Percentiles rank a stretch among this genome's conserved stretches.
These are phyloP conservation scores for Xerocomus cyaneibrunnescens DNA, from an alignment of 1,284 basidiomycete genomes.

Conservation along the genomic window DNA sequence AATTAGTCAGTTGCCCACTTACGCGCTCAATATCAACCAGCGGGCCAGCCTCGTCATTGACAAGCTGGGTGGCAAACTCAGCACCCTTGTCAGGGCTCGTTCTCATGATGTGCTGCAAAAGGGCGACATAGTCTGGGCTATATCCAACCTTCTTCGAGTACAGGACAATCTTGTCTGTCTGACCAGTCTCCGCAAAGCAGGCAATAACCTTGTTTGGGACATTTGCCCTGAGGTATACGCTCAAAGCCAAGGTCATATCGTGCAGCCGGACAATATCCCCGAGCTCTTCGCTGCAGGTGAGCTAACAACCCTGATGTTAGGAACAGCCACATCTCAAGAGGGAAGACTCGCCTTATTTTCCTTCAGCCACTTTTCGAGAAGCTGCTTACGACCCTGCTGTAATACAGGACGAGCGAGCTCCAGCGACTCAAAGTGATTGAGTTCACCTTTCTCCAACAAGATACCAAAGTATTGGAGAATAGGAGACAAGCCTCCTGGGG, in stretches of 20 bases:
- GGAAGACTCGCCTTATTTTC: constrained; percentile 85
- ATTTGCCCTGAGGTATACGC: constrained; percentile 97
- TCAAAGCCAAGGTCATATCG: constrained; percentile 98
- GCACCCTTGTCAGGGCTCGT: constrained; percentile 97
- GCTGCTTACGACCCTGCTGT: constrained; percentile 95
- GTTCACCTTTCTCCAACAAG: constrained; percentile 94
- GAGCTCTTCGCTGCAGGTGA: constrained; percentile 98
- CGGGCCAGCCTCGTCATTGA: constrained; percentile 92
- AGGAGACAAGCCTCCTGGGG: constrained; percentile 90
- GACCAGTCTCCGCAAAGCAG: constrained; percentile 98
- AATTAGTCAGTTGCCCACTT: constrained; percentile 26
- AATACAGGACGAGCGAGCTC: constrained; percentile 97
- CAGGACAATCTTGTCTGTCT: constrained; percentile 97
- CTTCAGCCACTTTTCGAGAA: constrained; percentile 99
- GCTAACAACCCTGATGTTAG: constrained; percentile 46
- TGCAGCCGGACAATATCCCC: constrained; percentile 95
- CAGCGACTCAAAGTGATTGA: constrained; percentile 96
- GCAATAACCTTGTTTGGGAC: constrained; percentile 99
- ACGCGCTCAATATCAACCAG: constrained; percentile 93
- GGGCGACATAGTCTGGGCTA: constrained; percentile 89
- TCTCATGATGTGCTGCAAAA: constrained; percentile 98
- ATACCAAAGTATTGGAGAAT: constrained; percentile 99
- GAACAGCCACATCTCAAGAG: neutral
- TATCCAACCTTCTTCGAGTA: constrained; percentile 99
- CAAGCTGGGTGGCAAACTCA: constrained; percentile 95